A percentile compares a stretch with the other conserved stretches of the same genome.
phyloP scores from a whole-genome alignment of 192 early-diverging fungal genomes.

The Rhizoclosmatium globosum region DNA sequence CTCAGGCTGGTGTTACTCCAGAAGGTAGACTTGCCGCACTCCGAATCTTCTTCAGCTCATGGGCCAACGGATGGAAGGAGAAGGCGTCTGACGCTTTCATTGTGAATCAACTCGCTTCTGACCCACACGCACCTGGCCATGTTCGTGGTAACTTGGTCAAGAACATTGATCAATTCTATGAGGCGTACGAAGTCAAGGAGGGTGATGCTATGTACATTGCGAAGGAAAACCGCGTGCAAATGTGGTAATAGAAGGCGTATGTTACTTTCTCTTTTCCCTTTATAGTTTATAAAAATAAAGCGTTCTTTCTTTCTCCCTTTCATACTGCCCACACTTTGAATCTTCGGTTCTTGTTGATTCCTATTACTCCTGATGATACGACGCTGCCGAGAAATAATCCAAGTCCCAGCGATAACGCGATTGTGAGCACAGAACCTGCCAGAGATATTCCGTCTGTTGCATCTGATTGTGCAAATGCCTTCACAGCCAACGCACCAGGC shows the following conservation, averaged over 20 bases:
- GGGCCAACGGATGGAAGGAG: conserved; percentile 19
- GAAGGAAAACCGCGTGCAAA: background rate
- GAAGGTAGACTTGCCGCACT: background rate
- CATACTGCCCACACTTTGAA: no score
- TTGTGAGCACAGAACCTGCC: conserved; percentile 31
- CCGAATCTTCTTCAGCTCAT: conserved; percentile 22
- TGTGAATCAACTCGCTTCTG: conserved; percentile 15
- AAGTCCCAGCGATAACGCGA: conserved; percentile 40
- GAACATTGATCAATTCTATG: conserved; percentile 23
- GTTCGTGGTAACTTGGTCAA: conserved; percentile 26
- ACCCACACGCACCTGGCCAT: conserved; percentile 11
- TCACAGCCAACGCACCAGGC: conserved; percentile 43
- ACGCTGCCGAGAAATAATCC: conserved; percentile 44
- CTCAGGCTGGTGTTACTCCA: background rate
- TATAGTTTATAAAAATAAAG: no score
- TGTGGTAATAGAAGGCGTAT: conserved; percentile 1
- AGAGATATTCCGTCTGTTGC: conserved; percentile 37
- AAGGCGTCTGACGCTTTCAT: conserved; percentile 21
- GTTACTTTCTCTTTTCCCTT: no score
- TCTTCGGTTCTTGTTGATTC: background rate
- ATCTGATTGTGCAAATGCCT: conserved; percentile 30
- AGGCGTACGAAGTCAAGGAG: conserved; percentile 22
- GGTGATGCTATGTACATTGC: conserved; percentile 28
- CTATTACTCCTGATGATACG: conserved; percentile 4
- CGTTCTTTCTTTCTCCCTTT: no score